phyloP scores from a whole-genome alignment of 1,284 basidiomycete species.

The Melampsora americana region DNA sequence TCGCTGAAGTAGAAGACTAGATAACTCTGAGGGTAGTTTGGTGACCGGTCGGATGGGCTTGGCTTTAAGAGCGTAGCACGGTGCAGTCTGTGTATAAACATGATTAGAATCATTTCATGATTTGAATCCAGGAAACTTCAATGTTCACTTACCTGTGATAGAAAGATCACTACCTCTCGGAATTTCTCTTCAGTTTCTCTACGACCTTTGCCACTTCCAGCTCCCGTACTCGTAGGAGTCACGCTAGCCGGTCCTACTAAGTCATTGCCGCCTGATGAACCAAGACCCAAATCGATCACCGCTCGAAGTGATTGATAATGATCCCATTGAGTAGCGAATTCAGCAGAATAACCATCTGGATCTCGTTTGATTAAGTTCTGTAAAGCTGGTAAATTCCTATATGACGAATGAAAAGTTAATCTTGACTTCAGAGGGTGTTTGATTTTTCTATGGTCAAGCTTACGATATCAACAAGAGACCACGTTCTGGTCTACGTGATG shows the following conservation, averaged over 20 bases:
- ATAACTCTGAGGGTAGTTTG: slow-evolving; percentile 74
- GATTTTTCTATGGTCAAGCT: not conserved
- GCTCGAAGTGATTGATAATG: slow-evolving; percentile 84
- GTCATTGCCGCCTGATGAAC: slow-evolving; percentile 42
- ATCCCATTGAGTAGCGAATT: slow-evolving; percentile 98
- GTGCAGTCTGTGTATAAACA: slow-evolving; percentile 64
- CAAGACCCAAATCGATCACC: slow-evolving; percentile 65
- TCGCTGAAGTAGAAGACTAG: slow-evolving; percentile 68
- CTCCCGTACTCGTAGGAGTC: slow-evolving; percentile 37
- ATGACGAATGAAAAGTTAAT: not conserved
- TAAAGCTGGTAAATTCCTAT: slow-evolving; percentile 63
- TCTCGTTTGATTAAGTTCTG: slow-evolving; percentile 95
- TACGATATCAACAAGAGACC: slow-evolving; percentile 35
- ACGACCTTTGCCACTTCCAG: slow-evolving; percentile 50
- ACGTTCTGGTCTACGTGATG: slow-evolving; percentile 33
- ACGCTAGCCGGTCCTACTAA: slow-evolving; percentile 35
- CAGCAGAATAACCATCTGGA: slow-evolving; percentile 83
- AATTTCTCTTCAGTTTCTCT: slow-evolving; percentile 75
- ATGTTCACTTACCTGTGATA: slow-evolving; percentile 64
- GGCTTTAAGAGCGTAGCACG: slow-evolving; percentile 80
- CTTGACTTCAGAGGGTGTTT: no score
- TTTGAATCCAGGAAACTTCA: not conserved
- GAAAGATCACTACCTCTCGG: slow-evolving; percentile 77
- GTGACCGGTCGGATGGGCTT: slow-evolving; percentile 55
- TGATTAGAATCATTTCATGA: not conserved